Evolutionary conservation across 192 early-diverging fungal genomes (phyloP), one percentile per base, ranked within the genome.

Genomic region (Entomortierella chlamydospora): DNA sequence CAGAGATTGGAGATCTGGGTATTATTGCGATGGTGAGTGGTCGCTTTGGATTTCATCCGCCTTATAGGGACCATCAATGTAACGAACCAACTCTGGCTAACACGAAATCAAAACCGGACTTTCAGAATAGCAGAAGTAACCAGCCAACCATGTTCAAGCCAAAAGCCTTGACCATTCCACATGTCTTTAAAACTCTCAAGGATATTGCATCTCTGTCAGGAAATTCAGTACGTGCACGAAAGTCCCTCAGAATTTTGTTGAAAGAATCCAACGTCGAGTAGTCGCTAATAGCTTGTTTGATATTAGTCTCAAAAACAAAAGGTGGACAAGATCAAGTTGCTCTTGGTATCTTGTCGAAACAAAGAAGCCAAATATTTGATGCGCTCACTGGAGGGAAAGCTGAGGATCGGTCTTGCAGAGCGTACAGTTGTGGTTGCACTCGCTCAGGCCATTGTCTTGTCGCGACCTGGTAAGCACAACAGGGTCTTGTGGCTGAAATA

Each of bases 331-430:
- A 82, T 84, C 29, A 86, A 79, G 56, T 43, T 78, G n/a, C 61
- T 86, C 22, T n/a, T 86, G 37, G 65, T 84, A 15, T 73, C 84
- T 13, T 76, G 79, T 28, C 45, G 73, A 41, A 83, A 83, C 43
- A 81, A 83, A 54, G 84, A 86, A 54, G 70, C 68, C 45, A 87
- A 68, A n/a, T 71, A 64, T 30, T 50, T 83, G 45, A 57, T 55
- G 81, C 91, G 95, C 53, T 93, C 92, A 22, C 74, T 97, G 41
- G 95, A 97, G 78, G 98, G 97, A 45, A 96, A 97, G 69, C 85
- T 99, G 57, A 90, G 98, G 25, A 98, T 99, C 66, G 97, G 97
- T 29, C 82, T 99, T 26, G 98, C 97, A 1, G 97, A 98, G 81
- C 89, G 95, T 73, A 97, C 96, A 0, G 91, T 99, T 22, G 87